Percentiles rank a stretch among this genome's conserved stretches.
These are phyloP conservation scores for Trichaptum fuscoviolaceum DNA, from an alignment of 768 basidiomycete genomes.

Conservation along the genomic window DNA sequence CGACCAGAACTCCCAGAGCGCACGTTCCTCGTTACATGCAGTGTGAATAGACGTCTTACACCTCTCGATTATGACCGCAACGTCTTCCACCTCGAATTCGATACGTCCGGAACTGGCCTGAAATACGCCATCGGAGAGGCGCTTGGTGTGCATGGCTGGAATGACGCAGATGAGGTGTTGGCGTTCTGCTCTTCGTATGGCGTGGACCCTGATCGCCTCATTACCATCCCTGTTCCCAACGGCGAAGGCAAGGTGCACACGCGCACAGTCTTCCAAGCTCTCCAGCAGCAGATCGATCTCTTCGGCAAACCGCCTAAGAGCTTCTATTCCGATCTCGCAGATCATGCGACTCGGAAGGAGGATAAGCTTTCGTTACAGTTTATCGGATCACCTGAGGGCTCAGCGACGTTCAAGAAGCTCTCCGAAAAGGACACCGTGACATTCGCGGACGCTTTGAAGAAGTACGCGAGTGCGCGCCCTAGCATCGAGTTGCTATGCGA, in stretches of 20 bases:
- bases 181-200: slow-evolving; percentile 94
- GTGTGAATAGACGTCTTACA: slow-evolving; percentile 91
- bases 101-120: slow-evolving; percentile 85
- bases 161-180: slow-evolving; percentile 80
- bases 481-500: slow-evolving; percentile 83
- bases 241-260: slow-evolving; percentile 72
- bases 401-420: slow-evolving; percentile 90
- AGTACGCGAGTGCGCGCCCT: slow-evolving; percentile 75
- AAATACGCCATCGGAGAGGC: slow-evolving; percentile 97
- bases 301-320: slow-evolving; percentile 95
- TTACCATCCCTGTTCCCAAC: slow-evolving; percentile 73
- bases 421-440: slow-evolving; percentile 92
- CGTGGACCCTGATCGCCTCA: slow-evolving; percentile 68
- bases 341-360: slow-evolving; percentile 59
- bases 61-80: slow-evolving; percentile 96
- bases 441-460: slow-evolving; percentile 80
- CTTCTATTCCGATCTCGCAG: slow-evolving; percentile 86
- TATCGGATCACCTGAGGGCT: slow-evolving; percentile 90
- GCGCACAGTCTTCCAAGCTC: slow-evolving; percentile 88
- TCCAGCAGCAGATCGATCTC: slow-evolving; percentile 95
- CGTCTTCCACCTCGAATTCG: slow-evolving; percentile 97
- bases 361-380: slow-evolving; percentile 84
- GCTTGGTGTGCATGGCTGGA: slow-evolving; percentile 96
- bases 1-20: slow-evolving; percentile 85
- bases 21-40: slow-evolving; percentile 90